Conservation (phyloP, 441 rosid genomes). For the Mallotus japonicus region DNA sequence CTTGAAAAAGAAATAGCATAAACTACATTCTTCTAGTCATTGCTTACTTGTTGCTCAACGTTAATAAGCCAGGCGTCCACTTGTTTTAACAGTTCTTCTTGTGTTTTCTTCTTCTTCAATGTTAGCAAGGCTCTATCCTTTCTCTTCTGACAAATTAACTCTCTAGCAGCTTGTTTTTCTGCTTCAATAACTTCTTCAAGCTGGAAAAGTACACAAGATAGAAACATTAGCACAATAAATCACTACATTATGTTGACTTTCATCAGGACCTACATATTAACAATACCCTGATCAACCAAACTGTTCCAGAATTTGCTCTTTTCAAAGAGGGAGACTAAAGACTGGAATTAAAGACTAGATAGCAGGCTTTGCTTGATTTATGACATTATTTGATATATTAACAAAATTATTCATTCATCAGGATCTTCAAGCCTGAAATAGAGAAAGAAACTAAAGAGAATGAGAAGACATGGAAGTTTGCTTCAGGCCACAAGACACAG, state of each 20-base stretch:
- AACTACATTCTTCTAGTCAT: background rate
- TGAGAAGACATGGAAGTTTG: too few species aligned
- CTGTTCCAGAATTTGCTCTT: background rate
- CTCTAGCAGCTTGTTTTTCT: conserved; percentile 82
- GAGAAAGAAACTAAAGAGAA: too few species aligned
- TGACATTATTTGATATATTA: too few species aligned
- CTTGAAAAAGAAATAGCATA: background rate
- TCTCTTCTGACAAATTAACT: conserved; percentile 72
- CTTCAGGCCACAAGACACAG: too few species aligned
- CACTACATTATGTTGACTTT: background rate
- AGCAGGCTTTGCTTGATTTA: too few species aligned
- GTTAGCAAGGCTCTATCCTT: conserved; percentile 87
- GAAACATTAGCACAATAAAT: conserved; percentile 4
- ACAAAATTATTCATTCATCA: too few species aligned
- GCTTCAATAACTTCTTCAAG: conserved; percentile 84
- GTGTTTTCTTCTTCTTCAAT: conserved; percentile 84
- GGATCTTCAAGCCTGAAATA: background rate
- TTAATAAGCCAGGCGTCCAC: conserved; percentile 91
- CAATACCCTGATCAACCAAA: background rate
- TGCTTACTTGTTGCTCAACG: conserved; percentile 87
- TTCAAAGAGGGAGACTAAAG: background rate
- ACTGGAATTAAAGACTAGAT: background rate
- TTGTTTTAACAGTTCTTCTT: conserved; percentile 84
- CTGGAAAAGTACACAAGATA: conserved; percentile 32
- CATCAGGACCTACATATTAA: background rate